These are phyloP conservation scores for Mycosarcoma maydis DNA, from an alignment of 1,284 basidiomycete genomes.

Conservation along the genomic window DNA sequence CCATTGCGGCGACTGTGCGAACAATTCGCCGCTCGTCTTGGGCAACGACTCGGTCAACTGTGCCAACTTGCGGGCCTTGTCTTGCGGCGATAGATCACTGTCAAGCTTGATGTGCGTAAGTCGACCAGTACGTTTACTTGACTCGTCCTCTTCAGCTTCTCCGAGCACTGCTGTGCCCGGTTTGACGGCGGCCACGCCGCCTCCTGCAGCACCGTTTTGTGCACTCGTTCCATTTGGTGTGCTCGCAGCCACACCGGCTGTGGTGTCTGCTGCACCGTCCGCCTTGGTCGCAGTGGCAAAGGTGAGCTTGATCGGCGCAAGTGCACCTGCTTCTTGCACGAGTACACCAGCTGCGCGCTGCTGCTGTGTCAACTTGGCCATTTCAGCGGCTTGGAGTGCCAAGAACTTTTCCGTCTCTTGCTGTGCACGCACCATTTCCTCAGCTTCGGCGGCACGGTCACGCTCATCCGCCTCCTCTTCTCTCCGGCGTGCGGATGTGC, in stretches of 20 bases:
- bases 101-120: slow-evolving; percentile 50
- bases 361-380: slow-evolving; percentile 52
- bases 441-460: slow-evolving; percentile 35
- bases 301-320: slow-evolving; percentile 59
- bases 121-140: slow-evolving; percentile 29
- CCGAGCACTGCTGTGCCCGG: slow-evolving; percentile 28
- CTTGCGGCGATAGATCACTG: slow-evolving; percentile 34
- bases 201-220: background rate
- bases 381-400: slow-evolving; percentile 59
- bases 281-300: slow-evolving; percentile 18
- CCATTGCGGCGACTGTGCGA: slow-evolving; percentile 47
- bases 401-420: slow-evolving; percentile 59
- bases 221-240: background rate
- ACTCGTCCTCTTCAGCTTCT: slow-evolving; percentile 55
- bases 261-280: background rate
- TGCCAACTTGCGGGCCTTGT: slow-evolving; percentile 10
- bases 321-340: slow-evolving; percentile 38
- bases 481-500: slow-evolving; percentile 32
- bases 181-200: background rate
- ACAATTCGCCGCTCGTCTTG: slow-evolving; percentile 15
- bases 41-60: slow-evolving; percentile 27
- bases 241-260: slow-evolving; percentile 1
- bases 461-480: slow-evolving; percentile 53
- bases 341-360: slow-evolving; percentile 58
- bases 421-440: slow-evolving; percentile 41